phyloP scores from a whole-genome alignment of 352 stramenopile genomes.

The Phytophthora chlamydospora region DNA sequence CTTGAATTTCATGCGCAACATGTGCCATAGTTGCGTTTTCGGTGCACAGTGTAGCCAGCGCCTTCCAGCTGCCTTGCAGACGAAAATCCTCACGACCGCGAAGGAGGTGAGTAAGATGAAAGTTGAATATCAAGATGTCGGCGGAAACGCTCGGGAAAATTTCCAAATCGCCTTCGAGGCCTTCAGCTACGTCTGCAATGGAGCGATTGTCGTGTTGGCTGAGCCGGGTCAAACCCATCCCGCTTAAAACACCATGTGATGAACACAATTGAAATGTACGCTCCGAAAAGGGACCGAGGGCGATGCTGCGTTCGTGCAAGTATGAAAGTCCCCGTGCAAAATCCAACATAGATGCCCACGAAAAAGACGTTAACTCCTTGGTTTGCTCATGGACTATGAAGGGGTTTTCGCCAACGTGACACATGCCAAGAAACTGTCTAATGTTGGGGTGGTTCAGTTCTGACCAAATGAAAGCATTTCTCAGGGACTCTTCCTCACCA shows the following conservation, averaged over 20 bases:
- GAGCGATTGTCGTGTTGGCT: no score
- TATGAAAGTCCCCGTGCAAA: background rate
- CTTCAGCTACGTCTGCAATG: no score
- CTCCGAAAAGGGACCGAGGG: no score
- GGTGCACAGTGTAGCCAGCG: no score
- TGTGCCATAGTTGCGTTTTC: no score
- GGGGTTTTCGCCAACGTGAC: slow-evolving; percentile 10
- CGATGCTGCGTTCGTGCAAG: background rate
- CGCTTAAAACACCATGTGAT: background rate
- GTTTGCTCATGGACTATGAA: slow-evolving; percentile 10
- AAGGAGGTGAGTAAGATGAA: no score
- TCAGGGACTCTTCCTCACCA: slow-evolving; percentile 2
- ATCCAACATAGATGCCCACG: background rate
- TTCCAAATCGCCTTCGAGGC: no score
- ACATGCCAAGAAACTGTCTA: slow-evolving; percentile 22
- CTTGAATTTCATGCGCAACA: no score
- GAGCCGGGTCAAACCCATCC: slow-evolving; percentile 2
- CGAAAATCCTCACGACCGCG: no score
- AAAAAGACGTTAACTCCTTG: background rate
- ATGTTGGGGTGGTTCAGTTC: slow-evolving; percentile 23
- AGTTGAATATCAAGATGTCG: no score
- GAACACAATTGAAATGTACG: background rate
- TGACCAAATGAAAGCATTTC: background rate
- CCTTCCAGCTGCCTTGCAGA: no score
- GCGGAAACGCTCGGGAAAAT: no score